Base-by-base conservation (phyloP, 2,329 filamentous ascomycete species). In the Chaetothyriales sp. region DNA sequence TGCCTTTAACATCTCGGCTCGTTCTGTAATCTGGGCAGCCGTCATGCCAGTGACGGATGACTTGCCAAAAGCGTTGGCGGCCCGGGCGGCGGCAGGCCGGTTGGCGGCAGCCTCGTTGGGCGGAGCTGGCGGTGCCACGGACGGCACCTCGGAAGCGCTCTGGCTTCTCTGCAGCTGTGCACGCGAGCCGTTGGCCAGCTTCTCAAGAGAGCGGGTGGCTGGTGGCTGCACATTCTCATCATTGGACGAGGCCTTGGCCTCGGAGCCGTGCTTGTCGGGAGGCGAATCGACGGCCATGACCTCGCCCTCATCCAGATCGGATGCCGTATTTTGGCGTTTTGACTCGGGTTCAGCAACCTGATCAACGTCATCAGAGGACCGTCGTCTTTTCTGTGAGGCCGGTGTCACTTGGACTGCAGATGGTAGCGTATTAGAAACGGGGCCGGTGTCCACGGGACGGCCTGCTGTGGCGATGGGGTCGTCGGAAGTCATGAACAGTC, bases 401-500 rank as follows among this genome's bases (percentile, higher is more conserved):
- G 33, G 33, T 5, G 13, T 15, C 33, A 15, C 1, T 15, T 40
- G 9, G 10, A 15, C 33, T 40, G 13, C 33, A 40, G 33, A 13
- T 10, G 33, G 9, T 5, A 15, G 8, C 15, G 33, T 13, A 40
- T 40, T 13, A 15, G 15, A 2, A 33, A 8, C 33, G 33, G 15
- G 7, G 8, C 15, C 15, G 10, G 10, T 15, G 10, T 33, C 29
- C 10, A 13, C 7, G 2, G 29, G 29, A 13, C 2, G 29, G 7
- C 10, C 7, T 40, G 33, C 15, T 5, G 33, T 40, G 10, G 5
- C 15, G 33, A 40, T 40, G n/a, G 37, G 15, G 48, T 55, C 58
- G 6, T 62, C 58, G 18, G 64, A 48, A 13, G 65, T 70, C 72
- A 77, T 75, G 53, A 73, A 74, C n/a, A 78, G 64, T 2, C 75